Evolutionary conservation across 208 protist species (phyloP), one percentile per base, ranked within the genome.

Genomic region (Wallacemonas sp.): DNA sequence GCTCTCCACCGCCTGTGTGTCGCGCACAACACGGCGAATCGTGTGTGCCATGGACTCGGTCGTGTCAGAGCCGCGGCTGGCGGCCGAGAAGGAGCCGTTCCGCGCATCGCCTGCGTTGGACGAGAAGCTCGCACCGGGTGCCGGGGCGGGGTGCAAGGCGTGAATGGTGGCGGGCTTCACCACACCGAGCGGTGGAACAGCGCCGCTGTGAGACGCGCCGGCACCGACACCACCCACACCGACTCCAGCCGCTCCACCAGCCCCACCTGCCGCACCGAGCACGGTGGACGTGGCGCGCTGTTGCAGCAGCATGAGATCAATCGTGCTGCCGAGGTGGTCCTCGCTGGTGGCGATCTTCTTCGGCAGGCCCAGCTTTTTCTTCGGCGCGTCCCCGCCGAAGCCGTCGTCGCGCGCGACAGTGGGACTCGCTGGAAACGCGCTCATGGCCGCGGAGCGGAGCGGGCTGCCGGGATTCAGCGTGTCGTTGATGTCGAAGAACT

Each of bases 21-120:
- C 69, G 28, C 77, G 72, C 26, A 83, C 46, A 1, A 79, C 75
- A 10, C 57, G 57, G n/a, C 64, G 57, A 45, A 79, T n/a, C 57
- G 65, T 64, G 25, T 28, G 38, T 1, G 44, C 48, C 8, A 25
- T 23, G 36, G 18, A 25, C 12, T 31, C 54, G 38, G 22, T 11
- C 28, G 25, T 32, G 25, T 57, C 48, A 11, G 50, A 52, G n/a
- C 0, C 48, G 16, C 7, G 11, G 44, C 44, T 49, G 18, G 44
- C 44, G 11, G 20, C 44, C 5, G 44, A 49, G 29, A 66, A 32
- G n/a, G n/a, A n/a, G n/a, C n/a, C n/a, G n/a, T n/a, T n/a, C n/a
- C n/a, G n/a, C n/a, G n/a, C 36, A 16, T 14, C 42, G 11, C 12
- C 42, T 4, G 12, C 18, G 42, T 48, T 48, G 12, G 42, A 48